Conservation (phyloP, 164 flowering plant species). For the Annona squamosa region DNA sequence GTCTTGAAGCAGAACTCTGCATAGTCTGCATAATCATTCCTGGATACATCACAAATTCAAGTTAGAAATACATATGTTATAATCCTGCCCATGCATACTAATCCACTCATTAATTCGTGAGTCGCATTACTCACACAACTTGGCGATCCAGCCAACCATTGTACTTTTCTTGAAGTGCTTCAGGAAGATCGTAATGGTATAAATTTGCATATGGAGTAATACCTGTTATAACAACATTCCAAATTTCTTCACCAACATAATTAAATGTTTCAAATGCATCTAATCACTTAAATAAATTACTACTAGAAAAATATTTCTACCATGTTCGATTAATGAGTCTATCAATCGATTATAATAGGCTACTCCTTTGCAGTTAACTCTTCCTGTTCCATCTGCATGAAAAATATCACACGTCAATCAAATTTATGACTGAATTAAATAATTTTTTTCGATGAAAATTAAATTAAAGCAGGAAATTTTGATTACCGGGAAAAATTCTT, state of each 20-base stretch:
- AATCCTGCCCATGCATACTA: no score
- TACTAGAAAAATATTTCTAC: not conserved
- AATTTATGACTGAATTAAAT: not conserved
- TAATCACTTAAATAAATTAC: no score
- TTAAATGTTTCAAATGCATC: not conserved
- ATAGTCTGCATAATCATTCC: constrained; percentile 60
- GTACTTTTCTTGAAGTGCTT: constrained; percentile 49
- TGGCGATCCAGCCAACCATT: constrained; percentile 31
- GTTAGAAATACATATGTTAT: no score
- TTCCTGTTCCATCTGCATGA: constrained; percentile 26
- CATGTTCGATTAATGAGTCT: constrained; percentile 24
- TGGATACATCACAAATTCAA: constrained; percentile 11
- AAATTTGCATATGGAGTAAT: constrained; percentile 71
- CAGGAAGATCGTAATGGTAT: constrained; percentile 64
- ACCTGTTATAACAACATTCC: constrained; percentile 23
- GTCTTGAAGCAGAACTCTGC: constrained; percentile 17
- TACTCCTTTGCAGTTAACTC: constrained; percentile 34
- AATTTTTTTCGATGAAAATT: not conserved
- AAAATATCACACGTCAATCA: not conserved
- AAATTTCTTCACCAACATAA: not conserved
- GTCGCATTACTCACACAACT: constrained; percentile 46
- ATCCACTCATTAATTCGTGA: no score
- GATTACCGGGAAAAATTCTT: constrained; percentile 17
- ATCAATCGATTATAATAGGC: constrained; percentile 29
- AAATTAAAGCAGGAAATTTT: not conserved